phyloP scores from a whole-genome alignment of 768 basidiomycete genomes.

The Macrolepiota albuminosa region DNA sequence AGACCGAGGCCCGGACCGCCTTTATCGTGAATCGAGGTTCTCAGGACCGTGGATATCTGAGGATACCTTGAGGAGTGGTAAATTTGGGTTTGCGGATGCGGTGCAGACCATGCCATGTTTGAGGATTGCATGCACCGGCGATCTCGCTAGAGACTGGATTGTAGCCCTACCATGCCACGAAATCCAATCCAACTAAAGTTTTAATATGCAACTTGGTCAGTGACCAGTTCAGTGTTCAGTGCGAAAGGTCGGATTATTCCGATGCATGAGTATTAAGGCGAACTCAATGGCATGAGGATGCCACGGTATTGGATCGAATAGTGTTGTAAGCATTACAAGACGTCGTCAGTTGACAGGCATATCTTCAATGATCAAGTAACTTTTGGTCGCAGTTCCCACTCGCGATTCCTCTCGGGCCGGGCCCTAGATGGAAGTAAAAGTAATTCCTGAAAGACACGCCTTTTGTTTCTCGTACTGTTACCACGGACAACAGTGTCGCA shows the following conservation, averaged over 20 bases:
- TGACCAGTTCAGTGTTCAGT: neutral
- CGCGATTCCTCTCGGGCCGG: neutral
- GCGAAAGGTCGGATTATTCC: neutral
- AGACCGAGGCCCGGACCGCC: conserved; percentile 38
- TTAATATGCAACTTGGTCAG: conserved; percentile 10
- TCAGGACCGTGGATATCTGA: conserved; percentile 26
- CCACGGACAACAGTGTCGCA: neutral
- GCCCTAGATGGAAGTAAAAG: neutral
- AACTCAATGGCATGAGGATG: neutral
- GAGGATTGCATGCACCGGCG: conserved; percentile 32
- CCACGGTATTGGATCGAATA: neutral
- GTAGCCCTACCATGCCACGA: conserved; percentile 35
- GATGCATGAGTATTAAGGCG: neutral
- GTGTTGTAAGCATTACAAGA: neutral
- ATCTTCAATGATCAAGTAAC: neutral
- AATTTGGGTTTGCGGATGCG: conserved; percentile 23
- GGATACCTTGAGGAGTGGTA: conserved; percentile 28
- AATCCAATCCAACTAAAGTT: conserved; percentile 36
- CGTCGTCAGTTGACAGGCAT: neutral
- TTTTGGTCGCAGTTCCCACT: neutral
- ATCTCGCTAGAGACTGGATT: conserved; percentile 42
- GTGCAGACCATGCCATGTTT: conserved; percentile 35
- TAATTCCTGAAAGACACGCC: neutral
- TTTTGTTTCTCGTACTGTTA: neutral
- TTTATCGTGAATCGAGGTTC: conserved; percentile 29